Base-by-base conservation (phyloP, 306 rosid genomes). In the Fagus sylvatica region DNA sequence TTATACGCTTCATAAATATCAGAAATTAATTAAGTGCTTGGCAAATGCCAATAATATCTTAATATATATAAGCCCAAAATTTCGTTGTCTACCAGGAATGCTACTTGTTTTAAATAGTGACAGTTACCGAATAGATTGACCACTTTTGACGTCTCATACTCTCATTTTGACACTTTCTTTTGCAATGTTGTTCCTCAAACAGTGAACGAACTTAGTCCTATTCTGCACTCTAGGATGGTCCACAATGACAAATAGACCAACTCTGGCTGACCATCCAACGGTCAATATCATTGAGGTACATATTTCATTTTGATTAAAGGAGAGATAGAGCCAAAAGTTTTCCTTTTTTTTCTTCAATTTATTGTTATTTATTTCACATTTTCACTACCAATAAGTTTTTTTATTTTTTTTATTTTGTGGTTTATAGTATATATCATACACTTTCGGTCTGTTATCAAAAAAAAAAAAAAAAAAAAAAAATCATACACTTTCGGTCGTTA, bases 401-500 rank as follows among this genome's bases (percentile, higher is more conserved):
- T 8, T 5, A 74, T 42, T 53, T 53, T 78, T 73, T 4, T 22
- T 22, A 11, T 13, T 39, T 36, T 22, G 28, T 22, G 28, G 28
- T 22, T 22, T 22, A 22, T 22, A 22, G 28, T n/a, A n/a, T n/a
- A n/a, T n/a, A n/a, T n/a, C n/a, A n/a, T n/a, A 22, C 28, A 22
- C 28, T 22, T 22, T 22, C 28, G 28, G 28, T 22, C 28, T 22
- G 28, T 22, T 22, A 22, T 22, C 28, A 22, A 22, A 22, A 22
- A 22, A 22, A 22, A 22, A 22, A 22, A 22, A 22, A 22, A 22
- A 22, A 22, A 22, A 22, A 22, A 22, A 22, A 22, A 22, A 22
- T 22, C 28, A 9, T 46, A 69, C 2, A 75, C 80, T 83, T 83
- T 72, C 78, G 72, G 78, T 75, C 71, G 48, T 62, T 39, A 37